Conservation (phyloP, 441 rosid species). For the Macaranga tanarius region DNA sequence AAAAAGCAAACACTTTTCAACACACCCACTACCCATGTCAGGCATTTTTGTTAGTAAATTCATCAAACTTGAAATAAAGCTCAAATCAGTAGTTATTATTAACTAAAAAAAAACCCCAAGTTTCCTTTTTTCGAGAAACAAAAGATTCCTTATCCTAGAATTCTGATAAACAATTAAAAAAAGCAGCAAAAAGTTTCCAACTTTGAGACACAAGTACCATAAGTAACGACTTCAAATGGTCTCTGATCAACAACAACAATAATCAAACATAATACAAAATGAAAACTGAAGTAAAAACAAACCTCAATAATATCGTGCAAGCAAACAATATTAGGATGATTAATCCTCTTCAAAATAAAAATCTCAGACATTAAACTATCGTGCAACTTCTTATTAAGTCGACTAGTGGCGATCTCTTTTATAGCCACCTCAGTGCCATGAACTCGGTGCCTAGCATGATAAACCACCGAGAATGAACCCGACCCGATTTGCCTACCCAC, state of each 20-base stretch:
- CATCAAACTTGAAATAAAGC: no score
- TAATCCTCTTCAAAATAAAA: conserved; percentile 62
- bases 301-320: conserved; percentile 94
- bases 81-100: no score
- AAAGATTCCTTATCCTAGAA: not conserved
- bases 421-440: conserved; percentile 95
- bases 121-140: no score
- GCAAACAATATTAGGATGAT: conserved; percentile 86
- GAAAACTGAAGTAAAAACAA: conserved; percentile 1
- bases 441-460: conserved; percentile 86
- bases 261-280: not conserved
- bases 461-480: conserved; percentile 97
- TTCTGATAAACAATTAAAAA: not conserved
- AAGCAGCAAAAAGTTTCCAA: no score
- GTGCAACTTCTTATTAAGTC: conserved; percentile 79
- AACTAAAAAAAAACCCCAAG: no score
- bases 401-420: conserved; percentile 70
- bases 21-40: no score
- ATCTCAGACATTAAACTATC: conserved; percentile 96
- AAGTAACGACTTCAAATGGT: not conserved
- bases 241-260: not conserved
- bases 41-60: no score
- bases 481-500: conserved; percentile 88
- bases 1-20: no score
- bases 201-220: no score